A percentile compares a stretch with the other conserved stretches of the same genome.
phyloP scores from a whole-genome alignment of 2,329 filamentous ascomycete species.

The Fusarium sp. region DNA sequence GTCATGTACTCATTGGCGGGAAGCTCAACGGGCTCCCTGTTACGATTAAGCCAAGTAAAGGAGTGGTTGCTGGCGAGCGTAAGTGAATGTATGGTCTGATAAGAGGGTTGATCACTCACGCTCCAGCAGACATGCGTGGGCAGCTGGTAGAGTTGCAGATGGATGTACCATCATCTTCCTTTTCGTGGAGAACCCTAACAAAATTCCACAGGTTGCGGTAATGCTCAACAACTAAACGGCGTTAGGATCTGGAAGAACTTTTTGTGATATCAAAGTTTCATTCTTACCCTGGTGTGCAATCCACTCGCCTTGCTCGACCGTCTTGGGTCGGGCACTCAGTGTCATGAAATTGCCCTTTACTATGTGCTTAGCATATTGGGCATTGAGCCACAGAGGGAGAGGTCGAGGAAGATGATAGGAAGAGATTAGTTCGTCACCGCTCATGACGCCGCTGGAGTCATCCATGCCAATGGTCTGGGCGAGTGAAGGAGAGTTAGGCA shows the following conservation, averaged over 20 bases:
- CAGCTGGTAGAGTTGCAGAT: constrained; percentile 88
- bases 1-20: constrained; percentile 94
- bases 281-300: constrained; percentile 86
- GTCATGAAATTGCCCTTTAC: constrained; percentile 99
- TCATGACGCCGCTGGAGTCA: constrained; percentile 60
- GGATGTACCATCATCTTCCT: constrained; percentile 78
- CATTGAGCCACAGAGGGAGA: constrained; percentile 76
- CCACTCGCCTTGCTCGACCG: constrained; percentile 95
- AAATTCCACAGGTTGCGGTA: constrained; percentile 90
- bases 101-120: constrained; percentile 67
- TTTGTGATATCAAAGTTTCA: not conserved
- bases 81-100: not conserved
- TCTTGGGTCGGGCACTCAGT: constrained; percentile 91
- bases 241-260: not conserved
- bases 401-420: constrained; percentile 72
- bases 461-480: constrained; percentile 76
- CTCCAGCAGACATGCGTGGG: constrained; percentile 93
- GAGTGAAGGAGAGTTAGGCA: constrained; percentile 71
- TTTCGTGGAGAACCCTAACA: constrained; percentile 87
- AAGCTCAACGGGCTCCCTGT: constrained; percentile 88
- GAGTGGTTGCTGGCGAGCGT: constrained; percentile 75
- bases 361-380: constrained; percentile 82
- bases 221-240: constrained; percentile 81
- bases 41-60: constrained; percentile 94
- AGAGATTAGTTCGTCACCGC: constrained; percentile 64